These are phyloP conservation scores for Globisporangium apiculatum DNA, from an alignment of 352 stramenopile species.

Conservation along the genomic window DNA sequence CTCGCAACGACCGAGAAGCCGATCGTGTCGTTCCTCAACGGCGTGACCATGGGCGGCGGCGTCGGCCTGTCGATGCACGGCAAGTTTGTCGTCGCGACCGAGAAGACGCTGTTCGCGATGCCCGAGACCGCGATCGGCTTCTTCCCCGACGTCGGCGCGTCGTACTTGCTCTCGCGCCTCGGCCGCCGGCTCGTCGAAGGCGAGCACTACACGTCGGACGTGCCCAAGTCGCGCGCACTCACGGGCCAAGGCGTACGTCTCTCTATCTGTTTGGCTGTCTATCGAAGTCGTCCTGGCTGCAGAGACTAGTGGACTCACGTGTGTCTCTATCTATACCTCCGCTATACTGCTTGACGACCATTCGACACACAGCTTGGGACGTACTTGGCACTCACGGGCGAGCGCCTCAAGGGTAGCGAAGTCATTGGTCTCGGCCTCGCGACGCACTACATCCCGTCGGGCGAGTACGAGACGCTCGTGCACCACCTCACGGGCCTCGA, in stretches of 20 bases:
- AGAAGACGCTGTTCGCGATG: constrained; percentile 98
- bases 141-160: constrained; percentile 96
- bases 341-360: not conserved
- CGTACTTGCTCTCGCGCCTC: constrained; percentile 89
- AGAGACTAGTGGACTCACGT: too few species aligned
- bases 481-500: constrained; percentile 80
- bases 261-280: constrained; percentile 1
- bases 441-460: constrained; percentile 93
- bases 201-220: constrained; percentile 66
- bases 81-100: constrained; percentile 94
- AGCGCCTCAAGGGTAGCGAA: constrained; percentile 86
- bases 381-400: constrained; percentile 94
- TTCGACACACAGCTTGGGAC: constrained; percentile 60
- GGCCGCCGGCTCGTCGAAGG: constrained; percentile 58
- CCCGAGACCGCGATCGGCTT: constrained; percentile 97
- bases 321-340: not conserved
- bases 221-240: constrained; percentile 62
- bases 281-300: not conserved
- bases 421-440: constrained; percentile 92
- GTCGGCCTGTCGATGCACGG: constrained; percentile 97
- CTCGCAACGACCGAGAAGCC: constrained; percentile 79
- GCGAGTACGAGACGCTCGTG: constrained; percentile 84
- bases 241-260: constrained; percentile 57
- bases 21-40: constrained; percentile 95
- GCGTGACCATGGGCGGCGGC: constrained; percentile 98